A percentile compares a stretch with the other conserved stretches of the same genome.
Evolutionary conservation across 345 rosid genomes (phyloP).

Genomic region (Hypericum perforatum): DNA sequence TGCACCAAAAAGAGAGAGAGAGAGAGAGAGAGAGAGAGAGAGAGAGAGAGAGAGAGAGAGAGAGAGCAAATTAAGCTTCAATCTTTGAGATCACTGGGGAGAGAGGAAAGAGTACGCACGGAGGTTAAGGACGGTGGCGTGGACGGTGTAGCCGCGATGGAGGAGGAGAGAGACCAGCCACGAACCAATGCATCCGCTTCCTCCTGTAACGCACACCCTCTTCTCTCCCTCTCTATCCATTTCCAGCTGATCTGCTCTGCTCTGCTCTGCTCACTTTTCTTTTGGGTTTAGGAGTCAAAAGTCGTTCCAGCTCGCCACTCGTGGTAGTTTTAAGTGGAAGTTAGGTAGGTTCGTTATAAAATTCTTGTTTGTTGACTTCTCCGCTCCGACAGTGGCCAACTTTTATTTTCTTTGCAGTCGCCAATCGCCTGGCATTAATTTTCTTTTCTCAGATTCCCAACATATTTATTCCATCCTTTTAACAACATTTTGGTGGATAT

Average conservation of each 20-base stretch:
- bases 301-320: no score
- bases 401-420: no score
- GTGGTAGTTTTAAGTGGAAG: no score
- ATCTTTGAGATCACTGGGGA: not conserved
- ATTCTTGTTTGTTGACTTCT: no score
- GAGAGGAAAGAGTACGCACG: constrained; percentile 30
- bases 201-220: constrained; percentile 82
- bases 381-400: no score
- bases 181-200: constrained; percentile 89
- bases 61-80: not conserved
- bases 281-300: no score
- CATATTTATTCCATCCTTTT: no score
- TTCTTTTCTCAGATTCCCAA: no score
- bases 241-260: no score
- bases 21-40: not conserved
- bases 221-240: constrained; percentile 32
- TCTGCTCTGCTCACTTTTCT: not conserved
- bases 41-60: not conserved
- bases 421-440: no score
- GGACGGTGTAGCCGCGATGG: constrained; percentile 66
- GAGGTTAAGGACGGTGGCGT: constrained; percentile 73
- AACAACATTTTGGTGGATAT: no score
- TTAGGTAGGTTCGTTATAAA: no score
- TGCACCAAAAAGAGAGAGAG: constrained; percentile 10
- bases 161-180: constrained; percentile 77